Evolutionary conservation across 1,284 basidiomycete genomes (phyloP).

Genomic region (Puccinia sorghi): DNA sequence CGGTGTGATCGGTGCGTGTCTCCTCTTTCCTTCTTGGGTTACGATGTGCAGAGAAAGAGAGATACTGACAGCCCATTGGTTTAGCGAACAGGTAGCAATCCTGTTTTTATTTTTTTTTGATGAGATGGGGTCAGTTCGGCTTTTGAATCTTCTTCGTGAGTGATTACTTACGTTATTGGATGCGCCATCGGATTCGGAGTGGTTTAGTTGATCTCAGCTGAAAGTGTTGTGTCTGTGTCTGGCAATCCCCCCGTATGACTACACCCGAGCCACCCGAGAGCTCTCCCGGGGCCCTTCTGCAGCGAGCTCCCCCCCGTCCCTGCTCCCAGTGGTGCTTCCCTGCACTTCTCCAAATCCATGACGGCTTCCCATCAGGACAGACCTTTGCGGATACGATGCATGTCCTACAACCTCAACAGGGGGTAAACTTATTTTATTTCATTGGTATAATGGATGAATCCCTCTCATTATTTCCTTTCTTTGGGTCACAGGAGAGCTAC

Average conservation of each 20-base stretch:
- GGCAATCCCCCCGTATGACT: neutral
- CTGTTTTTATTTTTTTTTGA: neutral
- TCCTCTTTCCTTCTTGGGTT: no score
- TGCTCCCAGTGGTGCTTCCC: no score
- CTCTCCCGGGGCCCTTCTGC: neutral
- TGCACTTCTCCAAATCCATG: neutral
- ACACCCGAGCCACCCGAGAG: neutral
- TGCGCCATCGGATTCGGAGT: conserved; percentile 24
- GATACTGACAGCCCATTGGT: conserved; percentile 50
- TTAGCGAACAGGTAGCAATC: conserved; percentile 40
- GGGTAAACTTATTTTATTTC: conserved; percentile 1
- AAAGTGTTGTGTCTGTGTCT: neutral
- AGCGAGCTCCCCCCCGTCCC: no score
- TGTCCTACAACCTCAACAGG: conserved; percentile 48
- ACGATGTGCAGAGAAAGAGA: neutral
- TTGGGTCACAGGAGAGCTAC: conserved; percentile 12
- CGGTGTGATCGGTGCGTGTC: neutral
- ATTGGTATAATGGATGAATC: neutral
- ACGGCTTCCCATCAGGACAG: neutral
- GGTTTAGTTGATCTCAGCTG: neutral
- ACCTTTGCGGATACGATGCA: conserved; percentile 37
- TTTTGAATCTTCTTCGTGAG: neutral
- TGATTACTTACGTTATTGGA: conserved; percentile 33
- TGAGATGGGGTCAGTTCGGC: neutral
- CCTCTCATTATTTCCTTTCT: neutral